Percentiles rank a stretch among this genome's conserved stretches.
These are phyloP conservation scores for Ogataea populi-albae DNA, from an alignment of 805 yeast genomes.

Conservation along the genomic window DNA sequence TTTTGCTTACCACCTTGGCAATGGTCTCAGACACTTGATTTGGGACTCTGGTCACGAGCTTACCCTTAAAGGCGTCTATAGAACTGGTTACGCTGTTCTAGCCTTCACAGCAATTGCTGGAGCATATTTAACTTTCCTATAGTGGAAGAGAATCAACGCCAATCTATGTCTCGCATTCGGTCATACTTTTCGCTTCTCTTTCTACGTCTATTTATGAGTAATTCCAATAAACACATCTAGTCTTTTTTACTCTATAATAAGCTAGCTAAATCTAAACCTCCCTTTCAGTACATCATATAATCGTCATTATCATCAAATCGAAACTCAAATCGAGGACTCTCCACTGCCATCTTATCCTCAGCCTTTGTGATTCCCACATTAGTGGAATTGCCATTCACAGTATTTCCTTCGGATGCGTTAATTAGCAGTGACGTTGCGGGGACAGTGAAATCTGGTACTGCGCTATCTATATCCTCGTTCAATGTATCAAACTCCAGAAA, in stretches of 20 bases:
- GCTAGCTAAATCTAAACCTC: too few species aligned
- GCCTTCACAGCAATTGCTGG: constrained; percentile 63
- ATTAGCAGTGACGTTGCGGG: constrained; percentile 10
- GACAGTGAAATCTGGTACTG: constrained; percentile 6
- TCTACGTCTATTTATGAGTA: too few species aligned
- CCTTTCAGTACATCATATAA: constrained; percentile 25
- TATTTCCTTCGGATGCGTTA: constrained; percentile 3
- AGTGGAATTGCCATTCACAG: background rate
- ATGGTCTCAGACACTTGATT: constrained; percentile 88
- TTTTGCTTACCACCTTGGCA: constrained; percentile 79
- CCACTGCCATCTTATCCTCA: constrained; percentile 3
- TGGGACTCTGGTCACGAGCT: constrained; percentile 90
- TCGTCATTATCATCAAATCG: constrained; percentile 28
- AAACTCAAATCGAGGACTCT: constrained; percentile 21
- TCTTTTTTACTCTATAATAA: too few species aligned
- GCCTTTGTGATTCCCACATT: background rate
- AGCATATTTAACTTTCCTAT: constrained; percentile 49
- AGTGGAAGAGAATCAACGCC: too few species aligned
- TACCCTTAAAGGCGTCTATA: constrained; percentile 82
- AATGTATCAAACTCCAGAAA: constrained; percentile 12
- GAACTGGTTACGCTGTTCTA: constrained; percentile 83
- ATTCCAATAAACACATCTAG: too few species aligned
- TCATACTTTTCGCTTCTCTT: too few species aligned
- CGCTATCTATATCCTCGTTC: constrained; percentile 10
- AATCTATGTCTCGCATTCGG: too few species aligned